These are phyloP conservation scores for Primulina eburnea DNA, from an alignment of 257 asterid genomes.

Conservation along the genomic window DNA sequence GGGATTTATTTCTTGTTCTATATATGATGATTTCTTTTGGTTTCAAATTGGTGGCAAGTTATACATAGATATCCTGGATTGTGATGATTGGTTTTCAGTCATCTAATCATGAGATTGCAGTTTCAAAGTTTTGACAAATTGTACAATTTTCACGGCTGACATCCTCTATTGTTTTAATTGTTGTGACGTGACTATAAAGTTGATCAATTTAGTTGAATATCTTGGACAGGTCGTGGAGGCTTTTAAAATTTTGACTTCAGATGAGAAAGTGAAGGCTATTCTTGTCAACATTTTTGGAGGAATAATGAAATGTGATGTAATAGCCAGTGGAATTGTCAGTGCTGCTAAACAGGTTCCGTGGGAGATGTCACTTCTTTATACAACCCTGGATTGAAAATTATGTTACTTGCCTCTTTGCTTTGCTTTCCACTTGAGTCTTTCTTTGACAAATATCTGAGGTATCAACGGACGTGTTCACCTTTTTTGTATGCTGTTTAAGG, in stretches of 20 bases:
- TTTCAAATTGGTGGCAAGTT: slow-evolving; percentile 4
- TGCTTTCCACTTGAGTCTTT: background rate
- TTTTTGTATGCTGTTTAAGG: background rate
- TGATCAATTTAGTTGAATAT: slow-evolving; percentile 20
- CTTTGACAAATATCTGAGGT: background rate
- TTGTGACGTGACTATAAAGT: background rate
- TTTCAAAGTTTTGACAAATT: slow-evolving; percentile 11
- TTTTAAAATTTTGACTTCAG: slow-evolving; percentile 91
- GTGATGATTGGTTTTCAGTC: slow-evolving; percentile 2
- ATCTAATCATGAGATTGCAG: background rate
- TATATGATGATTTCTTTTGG: slow-evolving; percentile 5
- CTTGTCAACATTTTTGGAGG: slow-evolving; percentile 99
- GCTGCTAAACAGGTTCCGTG: slow-evolving; percentile 73
- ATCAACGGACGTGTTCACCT: background rate
- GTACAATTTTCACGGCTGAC: background rate
- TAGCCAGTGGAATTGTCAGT: slow-evolving; percentile 97
- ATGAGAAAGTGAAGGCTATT: slow-evolving; percentile 94
- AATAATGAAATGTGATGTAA: slow-evolving; percentile 96
- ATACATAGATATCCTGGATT: slow-evolving; percentile 3
- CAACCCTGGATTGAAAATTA: background rate
- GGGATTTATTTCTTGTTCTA: slow-evolving; percentile 2
- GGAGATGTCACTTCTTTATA: background rate
- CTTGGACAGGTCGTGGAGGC: slow-evolving; percentile 92
- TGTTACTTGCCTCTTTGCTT: background rate
- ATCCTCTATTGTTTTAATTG: slow-evolving; percentile 14